Evolutionary conservation across 257 asterid genomes (phyloP).

Genomic region (Solanum neorickii): DNA sequence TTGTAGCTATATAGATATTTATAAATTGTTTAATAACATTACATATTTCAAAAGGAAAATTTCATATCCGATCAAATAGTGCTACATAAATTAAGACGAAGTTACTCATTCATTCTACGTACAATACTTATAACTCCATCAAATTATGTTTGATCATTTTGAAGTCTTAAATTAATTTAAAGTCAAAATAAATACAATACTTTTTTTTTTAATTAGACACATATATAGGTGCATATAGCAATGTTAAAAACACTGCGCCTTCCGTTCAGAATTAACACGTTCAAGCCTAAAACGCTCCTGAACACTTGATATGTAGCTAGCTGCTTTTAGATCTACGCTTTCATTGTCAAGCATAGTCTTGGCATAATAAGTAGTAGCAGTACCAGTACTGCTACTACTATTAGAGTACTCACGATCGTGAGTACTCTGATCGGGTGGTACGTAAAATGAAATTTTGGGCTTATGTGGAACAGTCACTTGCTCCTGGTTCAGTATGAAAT

Average conservation of each 20-base stretch:
- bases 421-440: background rate
- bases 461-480: slow-evolving; percentile 2
- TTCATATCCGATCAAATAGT: background rate
- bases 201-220: background rate
- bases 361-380: background rate
- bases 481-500: slow-evolving; percentile 12
- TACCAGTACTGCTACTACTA: background rate
- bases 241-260: background rate
- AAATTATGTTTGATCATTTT: background rate
- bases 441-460: slow-evolving; percentile 8
- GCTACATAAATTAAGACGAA: background rate
- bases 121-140: background rate
- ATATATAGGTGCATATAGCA: background rate
- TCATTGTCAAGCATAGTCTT: slow-evolving; percentile 26
- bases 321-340: slow-evolving; percentile 42
- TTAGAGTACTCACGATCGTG: background rate
- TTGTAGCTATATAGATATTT: background rate
- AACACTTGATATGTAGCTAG: slow-evolving; percentile 37
- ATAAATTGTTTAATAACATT: background rate
- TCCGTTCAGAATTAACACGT: slow-evolving; percentile 16
- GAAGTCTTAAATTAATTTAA: background rate
- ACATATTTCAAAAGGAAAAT: background rate
- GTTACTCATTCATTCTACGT: background rate
- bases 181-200: background rate
- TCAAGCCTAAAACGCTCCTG: slow-evolving; percentile 50